Evolutionary conservation across 1,284 basidiomycete species (phyloP).

Genomic region (Rhizopogon hawkerae): DNA sequence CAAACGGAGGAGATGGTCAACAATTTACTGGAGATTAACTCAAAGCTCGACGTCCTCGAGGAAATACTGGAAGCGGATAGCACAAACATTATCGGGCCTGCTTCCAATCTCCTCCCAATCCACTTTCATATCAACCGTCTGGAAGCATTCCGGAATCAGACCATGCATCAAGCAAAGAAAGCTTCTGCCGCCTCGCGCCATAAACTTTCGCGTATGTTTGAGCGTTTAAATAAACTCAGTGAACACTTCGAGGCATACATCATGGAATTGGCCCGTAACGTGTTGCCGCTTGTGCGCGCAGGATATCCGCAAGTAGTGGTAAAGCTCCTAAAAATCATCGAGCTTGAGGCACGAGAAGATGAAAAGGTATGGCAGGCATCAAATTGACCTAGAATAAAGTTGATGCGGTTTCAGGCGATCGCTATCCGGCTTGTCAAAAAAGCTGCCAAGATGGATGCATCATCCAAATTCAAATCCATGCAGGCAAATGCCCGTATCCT

Average conservation of each 20-base stretch:
- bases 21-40: constrained; percentile 84
- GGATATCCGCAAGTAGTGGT: constrained; percentile 83
- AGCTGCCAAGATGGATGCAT: constrained; percentile 79
- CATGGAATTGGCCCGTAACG: constrained; percentile 66
- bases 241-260: constrained; percentile 85
- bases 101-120: constrained; percentile 81
- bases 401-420: constrained; percentile 51
- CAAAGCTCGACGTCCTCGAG: constrained; percentile 74
- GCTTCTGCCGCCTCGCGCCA: constrained; percentile 61
- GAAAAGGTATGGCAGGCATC: constrained; percentile 62
- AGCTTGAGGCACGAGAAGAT: constrained; percentile 88
- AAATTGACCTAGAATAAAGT: not conserved
- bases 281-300: constrained; percentile 74
- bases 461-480: constrained; percentile 85
- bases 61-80: constrained; percentile 72
- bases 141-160: constrained; percentile 89
- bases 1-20: constrained; percentile 94
- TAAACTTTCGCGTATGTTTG: constrained; percentile 76
- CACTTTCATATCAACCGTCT: constrained; percentile 88
- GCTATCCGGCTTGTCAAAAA: constrained; percentile 93
- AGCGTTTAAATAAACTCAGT: constrained; percentile 78
- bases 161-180: constrained; percentile 86
- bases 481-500: constrained; percentile 90
- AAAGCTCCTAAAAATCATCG: constrained; percentile 87
- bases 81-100: constrained; percentile 69